phyloP scores from a whole-genome alignment of 1,139 yeast genomes.

The Suhomyces bokatorum region DNA sequence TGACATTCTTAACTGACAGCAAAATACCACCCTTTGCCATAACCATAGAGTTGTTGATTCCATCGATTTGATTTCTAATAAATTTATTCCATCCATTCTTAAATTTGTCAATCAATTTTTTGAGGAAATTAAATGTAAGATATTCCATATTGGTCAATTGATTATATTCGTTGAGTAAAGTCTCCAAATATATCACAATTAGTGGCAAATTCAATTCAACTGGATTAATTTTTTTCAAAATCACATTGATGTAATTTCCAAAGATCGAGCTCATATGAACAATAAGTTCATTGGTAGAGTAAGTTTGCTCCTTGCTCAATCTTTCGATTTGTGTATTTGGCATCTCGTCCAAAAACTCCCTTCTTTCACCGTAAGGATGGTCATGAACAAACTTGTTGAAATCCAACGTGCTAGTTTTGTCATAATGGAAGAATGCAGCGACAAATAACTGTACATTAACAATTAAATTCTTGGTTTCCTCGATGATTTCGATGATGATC shows the following conservation, averaged over 20 bases:
- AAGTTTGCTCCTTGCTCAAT: constrained; percentile 24
- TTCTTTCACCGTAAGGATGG: constrained; percentile 39
- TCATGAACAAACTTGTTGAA: constrained; percentile 50
- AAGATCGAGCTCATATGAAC: constrained; percentile 56
- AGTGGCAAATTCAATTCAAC: constrained; percentile 39
- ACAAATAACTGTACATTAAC: constrained; percentile 63
- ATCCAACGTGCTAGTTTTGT: constrained; percentile 37
- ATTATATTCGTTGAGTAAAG: constrained; percentile 36
- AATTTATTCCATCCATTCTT: constrained; percentile 60
- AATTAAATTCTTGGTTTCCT: constrained; percentile 38
- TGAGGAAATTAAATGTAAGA: constrained; percentile 50
- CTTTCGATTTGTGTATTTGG: constrained; percentile 21
- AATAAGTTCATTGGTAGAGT: constrained; percentile 53
- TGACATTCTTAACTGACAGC: constrained; percentile 36
- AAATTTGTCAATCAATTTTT: constrained; percentile 53
- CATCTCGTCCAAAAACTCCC: constrained; percentile 28
- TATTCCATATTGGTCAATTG: constrained; percentile 58
- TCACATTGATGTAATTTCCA: constrained; percentile 44
- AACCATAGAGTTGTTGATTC: constrained; percentile 51
- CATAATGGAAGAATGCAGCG: constrained; percentile 65
- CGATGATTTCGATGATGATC: constrained; percentile 44
- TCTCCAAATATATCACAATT: constrained; percentile 42
- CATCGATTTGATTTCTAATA: constrained; percentile 53
- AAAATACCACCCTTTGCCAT: constrained; percentile 45
- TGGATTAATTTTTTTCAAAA: constrained; percentile 41